These are phyloP conservation scores for Telfairia occidentalis DNA, from an alignment of 331 rosid species.

Conservation along the genomic window DNA sequence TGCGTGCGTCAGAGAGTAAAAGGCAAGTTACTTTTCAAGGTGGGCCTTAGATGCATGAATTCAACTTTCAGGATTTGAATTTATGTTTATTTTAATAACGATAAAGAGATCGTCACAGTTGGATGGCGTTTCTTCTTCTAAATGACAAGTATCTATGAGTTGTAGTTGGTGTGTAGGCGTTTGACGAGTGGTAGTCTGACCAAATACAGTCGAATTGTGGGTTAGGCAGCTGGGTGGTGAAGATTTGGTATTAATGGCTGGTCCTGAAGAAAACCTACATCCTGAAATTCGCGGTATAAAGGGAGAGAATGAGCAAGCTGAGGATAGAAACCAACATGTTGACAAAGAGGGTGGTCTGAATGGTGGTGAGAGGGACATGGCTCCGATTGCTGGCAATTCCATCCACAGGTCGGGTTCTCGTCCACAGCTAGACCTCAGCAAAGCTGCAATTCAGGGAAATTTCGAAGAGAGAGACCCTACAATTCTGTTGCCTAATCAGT, in stretches of 20 bases:
- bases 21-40: background rate
- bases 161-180: background rate
- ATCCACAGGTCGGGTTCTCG: conserved; percentile 70
- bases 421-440: conserved; percentile 80
- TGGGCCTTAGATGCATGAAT: background rate
- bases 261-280: conserved; percentile 21
- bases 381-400: conserved; percentile 33
- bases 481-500: conserved; percentile 76
- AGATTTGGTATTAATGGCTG: conserved; percentile 47
- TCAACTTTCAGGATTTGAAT: background rate
- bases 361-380: conserved; percentile 48
- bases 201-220: conserved; percentile 25
- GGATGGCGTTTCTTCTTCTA: background rate
- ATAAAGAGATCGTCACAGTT: background rate
- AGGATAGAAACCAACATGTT: conserved; percentile 2
- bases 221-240: conserved; percentile 24
- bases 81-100: background rate
- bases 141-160: background rate
- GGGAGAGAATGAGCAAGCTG: conserved; percentile 17
- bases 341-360: conserved; percentile 26
- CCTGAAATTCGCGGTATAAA: conserved; percentile 27
- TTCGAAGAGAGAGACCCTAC: conserved; percentile 66
- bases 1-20: background rate
- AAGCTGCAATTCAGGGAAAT: conserved; percentile 70
- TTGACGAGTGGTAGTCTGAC: conserved; percentile 17